These are phyloP conservation scores for Colletotrichum falcatum DNA, from an alignment of 2,329 filamentous ascomycete species.

Conservation along the genomic window DNA sequence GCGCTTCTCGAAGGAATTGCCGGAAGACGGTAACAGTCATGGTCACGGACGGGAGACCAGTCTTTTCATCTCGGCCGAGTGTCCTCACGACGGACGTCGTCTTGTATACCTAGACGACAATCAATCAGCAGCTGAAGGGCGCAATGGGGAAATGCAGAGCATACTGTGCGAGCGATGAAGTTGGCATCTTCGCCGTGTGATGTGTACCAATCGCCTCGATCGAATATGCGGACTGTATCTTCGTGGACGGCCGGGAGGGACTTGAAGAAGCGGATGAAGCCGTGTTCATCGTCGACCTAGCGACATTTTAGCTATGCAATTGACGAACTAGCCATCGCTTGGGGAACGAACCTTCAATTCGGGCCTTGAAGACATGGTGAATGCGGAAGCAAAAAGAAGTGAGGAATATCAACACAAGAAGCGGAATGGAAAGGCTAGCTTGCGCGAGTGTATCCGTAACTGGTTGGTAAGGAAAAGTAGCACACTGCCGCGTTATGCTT, in stretches of 20 bases:
- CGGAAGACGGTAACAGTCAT: conserved; percentile 96
- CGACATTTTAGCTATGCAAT: neutral
- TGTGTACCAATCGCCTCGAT: conserved; percentile 95
- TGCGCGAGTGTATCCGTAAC: conserved; percentile 17
- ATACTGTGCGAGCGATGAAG: conserved; percentile 82
- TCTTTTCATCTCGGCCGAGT: conserved; percentile 84
- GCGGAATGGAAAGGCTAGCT: neutral
- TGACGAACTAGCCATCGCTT: conserved; percentile 22
- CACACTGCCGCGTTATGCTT: conserved; percentile 10
- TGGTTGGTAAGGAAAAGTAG: neutral
- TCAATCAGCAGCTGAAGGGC: neutral
- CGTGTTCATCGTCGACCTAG: conserved; percentile 94
- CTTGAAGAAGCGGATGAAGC: conserved; percentile 97
- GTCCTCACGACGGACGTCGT: conserved; percentile 95
- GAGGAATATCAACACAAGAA: conserved; percentile 7
- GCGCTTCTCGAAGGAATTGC: conserved; percentile 92
- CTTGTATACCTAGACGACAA: conserved; percentile 80
- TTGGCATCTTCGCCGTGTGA: conserved; percentile 89
- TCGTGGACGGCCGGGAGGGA: conserved; percentile 78
- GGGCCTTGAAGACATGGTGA: conserved; percentile 76
- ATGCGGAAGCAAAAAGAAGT: neutral
- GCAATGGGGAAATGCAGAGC: conserved; percentile 41
- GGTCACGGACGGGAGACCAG: conserved; percentile 91
- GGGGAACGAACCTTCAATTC: conserved; percentile 71
- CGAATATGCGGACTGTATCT: conserved; percentile 89